Percentiles rank a stretch among this genome's conserved stretches.
Conservation (phyloP, 768 basidiomycete species). For the Tylopilus plumbeoviolaceoides region DNA sequence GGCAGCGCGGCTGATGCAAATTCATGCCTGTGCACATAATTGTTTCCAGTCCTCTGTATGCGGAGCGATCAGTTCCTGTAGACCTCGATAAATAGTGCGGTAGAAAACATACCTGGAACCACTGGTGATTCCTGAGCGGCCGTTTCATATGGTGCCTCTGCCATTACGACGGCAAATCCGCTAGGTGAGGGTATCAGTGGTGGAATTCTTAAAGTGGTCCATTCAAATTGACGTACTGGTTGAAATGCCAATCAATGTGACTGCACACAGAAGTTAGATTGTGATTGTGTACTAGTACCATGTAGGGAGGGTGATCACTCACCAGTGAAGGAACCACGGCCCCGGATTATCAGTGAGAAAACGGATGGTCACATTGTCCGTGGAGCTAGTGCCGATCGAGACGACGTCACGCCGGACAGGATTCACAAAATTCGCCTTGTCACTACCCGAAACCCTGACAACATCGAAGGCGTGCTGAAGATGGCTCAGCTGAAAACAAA, state of each 20-base stretch:
- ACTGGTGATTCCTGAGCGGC: conserved; percentile 3
- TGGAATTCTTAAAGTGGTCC: not conserved
- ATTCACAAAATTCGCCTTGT: conserved; percentile 29
- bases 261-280: not conserved
- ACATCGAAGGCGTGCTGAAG: conserved; percentile 25
- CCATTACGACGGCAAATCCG: not conserved
- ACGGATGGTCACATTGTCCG: conserved; percentile 48
- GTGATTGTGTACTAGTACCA: too few species aligned
- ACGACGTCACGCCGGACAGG: conserved; percentile 33
- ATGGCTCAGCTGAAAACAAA: too few species aligned
- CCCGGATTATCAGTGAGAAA: conserved; percentile 44
- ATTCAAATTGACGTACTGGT: not conserved
- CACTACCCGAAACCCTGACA: not conserved
- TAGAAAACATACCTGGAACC: conserved; percentile 16
- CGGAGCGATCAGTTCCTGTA: not conserved
- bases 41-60: not conserved
- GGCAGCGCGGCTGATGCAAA: not conserved
- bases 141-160: conserved; percentile 7
- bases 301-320: not conserved
- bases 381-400: conserved; percentile 21
- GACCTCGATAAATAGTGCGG: not conserved
- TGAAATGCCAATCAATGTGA: not conserved
- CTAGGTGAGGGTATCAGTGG: not conserved
- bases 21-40: not conserved
- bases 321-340: not conserved